Percentiles rank a stretch among this genome's conserved stretches.
Evolutionary conservation across 75 land plant species (phyloP).

Genomic region (Pseudotsuga menziesii): DNA sequence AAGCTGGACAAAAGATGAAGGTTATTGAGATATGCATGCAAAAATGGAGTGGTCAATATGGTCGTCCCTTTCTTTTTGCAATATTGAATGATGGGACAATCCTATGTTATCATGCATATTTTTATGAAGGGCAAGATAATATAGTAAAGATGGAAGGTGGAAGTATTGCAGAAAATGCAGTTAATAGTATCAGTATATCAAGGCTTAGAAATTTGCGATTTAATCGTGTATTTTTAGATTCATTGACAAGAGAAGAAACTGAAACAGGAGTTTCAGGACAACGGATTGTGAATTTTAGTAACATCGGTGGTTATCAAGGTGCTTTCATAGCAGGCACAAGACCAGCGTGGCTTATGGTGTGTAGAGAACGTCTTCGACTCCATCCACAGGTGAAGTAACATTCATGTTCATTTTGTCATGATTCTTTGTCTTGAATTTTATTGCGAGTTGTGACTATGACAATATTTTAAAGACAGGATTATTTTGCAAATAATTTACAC

Average conservation of each 20-base stretch:
- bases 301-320: slow-evolving; percentile 88
- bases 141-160: slow-evolving; percentile 33
- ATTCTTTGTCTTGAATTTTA: neutral
- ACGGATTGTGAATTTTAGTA: slow-evolving; percentile 62
- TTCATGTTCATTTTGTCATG: neutral
- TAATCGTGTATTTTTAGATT: slow-evolving; percentile 54
- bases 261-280: slow-evolving; percentile 18
- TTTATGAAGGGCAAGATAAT: slow-evolving; percentile 68
- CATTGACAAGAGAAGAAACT: slow-evolving; percentile 57
- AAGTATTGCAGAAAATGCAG: slow-evolving; percentile 13
- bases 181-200: slow-evolving; percentile 33
- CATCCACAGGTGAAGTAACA: slow-evolving; percentile 83
- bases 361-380: slow-evolving; percentile 79
- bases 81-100: slow-evolving; percentile 87
- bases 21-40: slow-evolving; percentile 86
- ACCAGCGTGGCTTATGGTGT: slow-evolving; percentile 94
- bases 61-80: slow-evolving; percentile 82
- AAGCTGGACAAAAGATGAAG: slow-evolving; percentile 32
- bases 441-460: neutral
- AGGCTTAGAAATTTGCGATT: slow-evolving; percentile 89
- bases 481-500: neutral
- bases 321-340: slow-evolving; percentile 79
- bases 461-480: neutral
- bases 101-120: slow-evolving; percentile 88
- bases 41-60: slow-evolving; percentile 78